phyloP scores from a whole-genome alignment of 78 protist species.

The Dictyostelium citrinum region DNA sequence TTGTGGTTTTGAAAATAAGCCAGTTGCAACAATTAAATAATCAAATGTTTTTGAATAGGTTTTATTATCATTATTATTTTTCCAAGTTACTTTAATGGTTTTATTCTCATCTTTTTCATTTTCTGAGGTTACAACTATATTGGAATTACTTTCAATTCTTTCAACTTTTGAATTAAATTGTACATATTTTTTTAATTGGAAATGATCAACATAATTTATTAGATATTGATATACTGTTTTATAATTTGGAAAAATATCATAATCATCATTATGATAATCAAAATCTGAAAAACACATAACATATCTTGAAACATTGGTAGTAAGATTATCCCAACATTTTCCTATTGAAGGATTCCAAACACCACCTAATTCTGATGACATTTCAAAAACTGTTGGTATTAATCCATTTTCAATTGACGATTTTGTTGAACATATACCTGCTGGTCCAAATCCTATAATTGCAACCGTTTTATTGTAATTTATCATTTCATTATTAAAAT shows the following conservation, averaged over 20 bases:
- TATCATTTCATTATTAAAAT: background rate
- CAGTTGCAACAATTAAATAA: background rate
- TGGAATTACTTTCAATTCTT: background rate
- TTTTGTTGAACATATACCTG: background rate
- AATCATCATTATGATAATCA: background rate
- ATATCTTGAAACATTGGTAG: background rate
- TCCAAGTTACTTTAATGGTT: background rate
- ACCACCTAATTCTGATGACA: background rate
- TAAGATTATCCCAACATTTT: background rate
- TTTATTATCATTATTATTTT: background rate
- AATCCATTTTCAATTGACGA: background rate
- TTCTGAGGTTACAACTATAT: too few species aligned
- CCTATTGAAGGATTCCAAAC: background rate
- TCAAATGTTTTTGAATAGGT: background rate
- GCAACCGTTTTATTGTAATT: background rate
- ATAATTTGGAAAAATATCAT: background rate
- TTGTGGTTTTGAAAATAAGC: background rate
- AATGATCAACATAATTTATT: background rate
- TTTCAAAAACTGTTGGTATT: slow-evolving; percentile 7
- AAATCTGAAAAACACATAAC: background rate
- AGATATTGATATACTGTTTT: background rate
- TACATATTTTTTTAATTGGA: background rate
- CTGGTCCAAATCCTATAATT: background rate
- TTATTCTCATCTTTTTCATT: background rate
- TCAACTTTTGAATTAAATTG: background rate